Evolutionary conservation across 257 asterid genomes (phyloP).

Genomic region (Fraxinus quadrangulata): DNA sequence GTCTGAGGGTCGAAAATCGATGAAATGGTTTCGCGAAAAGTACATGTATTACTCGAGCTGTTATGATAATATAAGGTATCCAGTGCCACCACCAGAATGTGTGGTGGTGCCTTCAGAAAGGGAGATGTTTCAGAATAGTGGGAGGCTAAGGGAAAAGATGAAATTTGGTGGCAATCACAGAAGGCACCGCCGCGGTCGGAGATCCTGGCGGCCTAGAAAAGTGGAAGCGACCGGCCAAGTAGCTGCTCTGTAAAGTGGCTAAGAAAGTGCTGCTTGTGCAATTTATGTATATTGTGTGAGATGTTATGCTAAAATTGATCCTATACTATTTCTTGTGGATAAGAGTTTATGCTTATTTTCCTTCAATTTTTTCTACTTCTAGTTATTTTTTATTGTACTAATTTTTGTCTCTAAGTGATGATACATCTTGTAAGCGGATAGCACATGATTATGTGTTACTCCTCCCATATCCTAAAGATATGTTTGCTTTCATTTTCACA

Average conservation of each 20-base stretch:
- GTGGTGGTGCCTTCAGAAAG: constrained; percentile 60
- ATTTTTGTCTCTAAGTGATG: too few relatives aligned
- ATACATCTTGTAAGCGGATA: too few relatives aligned
- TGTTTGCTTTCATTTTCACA: too few relatives aligned
- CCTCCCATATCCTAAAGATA: too few relatives aligned
- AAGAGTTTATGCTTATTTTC: too few relatives aligned
- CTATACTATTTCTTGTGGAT: neutral
- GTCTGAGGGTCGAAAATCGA: constrained; percentile 38
- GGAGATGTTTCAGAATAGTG: constrained; percentile 48
- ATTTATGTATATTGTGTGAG: neutral
- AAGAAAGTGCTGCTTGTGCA: neutral
- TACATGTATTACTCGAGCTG: constrained; percentile 84
- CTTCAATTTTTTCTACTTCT: too few relatives aligned
- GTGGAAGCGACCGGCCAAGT: constrained; percentile 1
- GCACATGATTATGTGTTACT: too few relatives aligned
- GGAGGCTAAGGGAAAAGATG: constrained; percentile 62
- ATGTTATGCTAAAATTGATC: too few relatives aligned
- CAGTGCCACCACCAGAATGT: constrained; percentile 73
- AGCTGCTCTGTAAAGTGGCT: constrained; percentile 27
- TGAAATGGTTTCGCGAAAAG: constrained; percentile 64
- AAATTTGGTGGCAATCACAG: constrained; percentile 51
- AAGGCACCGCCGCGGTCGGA: constrained; percentile 43
- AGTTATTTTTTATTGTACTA: too few relatives aligned
- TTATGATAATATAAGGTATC: constrained; percentile 70
- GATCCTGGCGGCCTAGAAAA: constrained; percentile 30